Conservation (phyloP, 2,329 filamentous ascomycete species). For the Arthrobotrys entomopaga region DNA sequence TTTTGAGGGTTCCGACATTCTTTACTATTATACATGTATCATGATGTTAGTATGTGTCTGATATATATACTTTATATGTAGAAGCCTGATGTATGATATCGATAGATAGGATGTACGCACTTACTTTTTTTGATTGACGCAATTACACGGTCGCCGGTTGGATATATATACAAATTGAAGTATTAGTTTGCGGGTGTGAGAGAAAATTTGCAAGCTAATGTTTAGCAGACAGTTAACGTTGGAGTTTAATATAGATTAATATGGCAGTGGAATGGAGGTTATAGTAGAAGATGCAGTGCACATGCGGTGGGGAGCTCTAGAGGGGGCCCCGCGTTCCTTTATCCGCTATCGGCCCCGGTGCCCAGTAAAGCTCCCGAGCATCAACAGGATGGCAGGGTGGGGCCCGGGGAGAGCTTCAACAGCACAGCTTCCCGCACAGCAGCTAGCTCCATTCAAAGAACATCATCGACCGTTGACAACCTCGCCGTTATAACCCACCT, state of each 20-base stretch:
- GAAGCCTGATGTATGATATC: too few relatives aligned
- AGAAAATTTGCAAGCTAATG: slow-evolving; percentile 33
- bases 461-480: neutral
- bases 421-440: neutral
- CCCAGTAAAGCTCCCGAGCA: neutral
- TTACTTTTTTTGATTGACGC: too few relatives aligned
- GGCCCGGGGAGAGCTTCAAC: neutral
- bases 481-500: neutral
- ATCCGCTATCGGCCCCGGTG: slow-evolving; percentile 53
- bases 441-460: neutral
- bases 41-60: too few relatives aligned
- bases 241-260: slow-evolving; percentile 4
- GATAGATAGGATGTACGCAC: too few relatives aligned
- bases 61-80: too few relatives aligned
- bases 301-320: slow-evolving; percentile 5
- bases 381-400: neutral
- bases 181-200: neutral
- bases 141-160: too few relatives aligned
- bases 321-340: slow-evolving; percentile 19
- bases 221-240: neutral
- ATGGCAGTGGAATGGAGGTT: too few relatives aligned
- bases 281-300: too few relatives aligned
- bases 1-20: slow-evolving; percentile 40
- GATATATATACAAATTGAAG: too few relatives aligned
- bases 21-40: neutral